Conservation (phyloP, 441 rosid species). For the Adansonia gregorii region DNA sequence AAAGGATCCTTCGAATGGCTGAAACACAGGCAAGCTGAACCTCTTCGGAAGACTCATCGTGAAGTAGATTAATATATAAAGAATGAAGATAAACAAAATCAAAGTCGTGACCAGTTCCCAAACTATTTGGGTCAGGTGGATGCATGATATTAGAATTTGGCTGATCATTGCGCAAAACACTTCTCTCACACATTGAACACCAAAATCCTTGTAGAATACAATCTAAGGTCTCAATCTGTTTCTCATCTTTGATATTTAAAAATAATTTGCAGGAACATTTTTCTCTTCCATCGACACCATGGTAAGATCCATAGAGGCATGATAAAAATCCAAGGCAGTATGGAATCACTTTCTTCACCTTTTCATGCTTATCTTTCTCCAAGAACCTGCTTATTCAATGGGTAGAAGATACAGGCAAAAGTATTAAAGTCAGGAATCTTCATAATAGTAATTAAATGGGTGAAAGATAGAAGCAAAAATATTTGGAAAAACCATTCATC, state of each 20-base stretch:
- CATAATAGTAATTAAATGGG: slow-evolving; percentile 10
- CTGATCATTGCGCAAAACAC: slow-evolving; percentile 39
- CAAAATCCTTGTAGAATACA: slow-evolving; percentile 72
- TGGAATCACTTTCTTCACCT: slow-evolving; percentile 74
- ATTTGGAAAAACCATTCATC: slow-evolving; percentile 4
- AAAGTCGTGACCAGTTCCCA: slow-evolving; percentile 42
- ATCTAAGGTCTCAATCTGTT: slow-evolving; percentile 47
- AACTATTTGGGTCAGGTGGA: slow-evolving; percentile 40
- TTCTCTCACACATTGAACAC: slow-evolving; percentile 85
- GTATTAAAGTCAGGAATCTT: slow-evolving; percentile 26
- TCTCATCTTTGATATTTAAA: slow-evolving; percentile 50
- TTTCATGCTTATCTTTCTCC: slow-evolving; percentile 59
- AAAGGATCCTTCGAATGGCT: slow-evolving; percentile 71
- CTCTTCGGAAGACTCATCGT: slow-evolving; percentile 79
- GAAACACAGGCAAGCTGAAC: slow-evolving; percentile 88
- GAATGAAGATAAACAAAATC: slow-evolving; percentile 55
- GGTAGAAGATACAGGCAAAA: slow-evolving; percentile 27
- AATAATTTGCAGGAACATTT: slow-evolving; percentile 63
- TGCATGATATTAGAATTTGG: slow-evolving; percentile 42
- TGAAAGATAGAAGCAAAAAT: too few species aligned
- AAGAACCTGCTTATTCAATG: slow-evolving; percentile 57
- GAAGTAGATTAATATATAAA: slow-evolving; percentile 69
- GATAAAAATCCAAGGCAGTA: slow-evolving; percentile 77
- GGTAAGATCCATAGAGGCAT: slow-evolving; percentile 71
- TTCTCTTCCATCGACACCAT: slow-evolving; percentile 40